Evolutionary conservation across 192 early-diverging fungal genomes (phyloP), one percentile per base, ranked within the genome.

Genomic region (Entomortierella chlamydospora): DNA sequence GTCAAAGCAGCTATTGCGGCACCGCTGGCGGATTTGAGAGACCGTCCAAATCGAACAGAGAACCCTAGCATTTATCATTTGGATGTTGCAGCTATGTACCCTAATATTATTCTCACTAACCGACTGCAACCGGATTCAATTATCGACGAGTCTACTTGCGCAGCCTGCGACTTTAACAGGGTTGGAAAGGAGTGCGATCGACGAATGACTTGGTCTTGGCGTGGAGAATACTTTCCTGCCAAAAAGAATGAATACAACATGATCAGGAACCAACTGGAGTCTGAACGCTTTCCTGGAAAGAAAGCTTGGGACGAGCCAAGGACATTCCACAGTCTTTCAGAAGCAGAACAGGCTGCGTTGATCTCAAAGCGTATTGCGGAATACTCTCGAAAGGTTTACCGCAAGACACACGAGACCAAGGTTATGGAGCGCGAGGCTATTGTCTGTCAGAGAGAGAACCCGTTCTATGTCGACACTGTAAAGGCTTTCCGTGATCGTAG

Each of bases 21-120:
- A 6, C 73, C 87, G 11, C 83, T 99, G 11, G 81, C 82, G 57
- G 87, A 90, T 15, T 81, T 99, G n/a, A 86, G 93, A n/a, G 94
- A 97, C 57, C 76, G 73, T 4, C 96, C 96, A 11, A 89, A 89
- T 43, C 90, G 94, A 1, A 79, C 79, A 34, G 95, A 95, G 60
- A 83, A 87, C 30, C 98, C 98, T 1, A 84, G 93, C 3, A 94
- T 99, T 53, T 99, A 99, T 81, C 98, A 99, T 68, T 90, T 99
- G 86, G 98, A 99, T 83, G 98, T 99, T n/a, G 98, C 95, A 0
- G 98, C 98, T 26, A 99, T 99, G 98, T 97, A 97, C 64, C 98
- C 98, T 20, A 99, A 99, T 73, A 99, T 99, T 65, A 99, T 99
- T 76, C 84, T 99, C 28, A 99, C 98, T 0, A 98, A 99, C 73